Conservation (phyloP, 2,329 filamentous ascomycete species). For the Hypoxylon rubiginosum region DNA sequence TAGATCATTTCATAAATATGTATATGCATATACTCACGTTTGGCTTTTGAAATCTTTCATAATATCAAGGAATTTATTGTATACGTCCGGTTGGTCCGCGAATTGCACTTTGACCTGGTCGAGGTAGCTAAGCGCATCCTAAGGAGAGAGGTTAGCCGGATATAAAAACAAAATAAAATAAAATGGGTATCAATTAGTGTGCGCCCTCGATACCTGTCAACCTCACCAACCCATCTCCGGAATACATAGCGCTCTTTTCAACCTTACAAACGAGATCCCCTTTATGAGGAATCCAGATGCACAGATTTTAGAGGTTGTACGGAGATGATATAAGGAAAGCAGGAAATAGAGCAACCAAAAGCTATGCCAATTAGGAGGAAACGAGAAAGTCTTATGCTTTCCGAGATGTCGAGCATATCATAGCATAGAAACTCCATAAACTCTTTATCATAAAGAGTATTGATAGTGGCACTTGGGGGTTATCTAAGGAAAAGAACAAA, state of each 20-base stretch:
- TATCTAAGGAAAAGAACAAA: conserved; percentile 14
- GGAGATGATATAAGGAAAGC: neutral
- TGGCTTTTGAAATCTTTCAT: conserved; percentile 99
- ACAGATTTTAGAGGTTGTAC: neutral
- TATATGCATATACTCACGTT: conserved; percentile 70
- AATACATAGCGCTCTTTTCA: neutral
- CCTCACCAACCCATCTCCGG: neutral
- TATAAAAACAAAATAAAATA: conserved; percentile 5
- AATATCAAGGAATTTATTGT: conserved; percentile 96
- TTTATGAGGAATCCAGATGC: neutral
- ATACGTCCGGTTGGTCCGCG: conserved; percentile 95
- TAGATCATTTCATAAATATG: conserved; percentile 21
- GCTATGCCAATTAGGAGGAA: neutral
- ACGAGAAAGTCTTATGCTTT: neutral
- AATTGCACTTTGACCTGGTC: conserved; percentile 99
- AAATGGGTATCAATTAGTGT: neutral
- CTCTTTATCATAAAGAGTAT: neutral
- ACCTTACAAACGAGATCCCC: neutral
- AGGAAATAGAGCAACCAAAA: neutral
- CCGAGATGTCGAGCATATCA: neutral
- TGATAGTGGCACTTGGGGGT: neutral
- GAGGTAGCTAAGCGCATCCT: conserved; percentile 89
- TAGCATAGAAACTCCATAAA: neutral
- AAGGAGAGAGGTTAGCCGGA: conserved; percentile 46
- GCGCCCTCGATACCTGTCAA: neutral